Evolutionary conservation across 805 yeast species (phyloP).

Genomic region (Brettanomyces sp.): DNA sequence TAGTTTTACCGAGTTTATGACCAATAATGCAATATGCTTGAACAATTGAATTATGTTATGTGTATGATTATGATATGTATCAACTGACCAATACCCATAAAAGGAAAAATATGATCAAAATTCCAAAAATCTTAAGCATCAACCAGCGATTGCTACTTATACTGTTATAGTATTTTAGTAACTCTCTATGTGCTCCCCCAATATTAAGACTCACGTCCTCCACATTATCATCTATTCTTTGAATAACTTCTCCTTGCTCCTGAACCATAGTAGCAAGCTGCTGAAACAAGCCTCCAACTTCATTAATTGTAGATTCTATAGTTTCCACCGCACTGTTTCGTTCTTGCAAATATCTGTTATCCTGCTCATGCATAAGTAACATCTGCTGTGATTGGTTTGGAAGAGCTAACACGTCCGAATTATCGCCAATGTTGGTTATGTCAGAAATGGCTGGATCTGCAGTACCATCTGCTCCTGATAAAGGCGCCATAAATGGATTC

Average conservation of each 20-base stretch:
- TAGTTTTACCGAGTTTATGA: too few species aligned
- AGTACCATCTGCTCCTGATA: constrained; percentile 10
- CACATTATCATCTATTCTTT: constrained; percentile 88
- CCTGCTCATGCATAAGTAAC: constrained; percentile 78
- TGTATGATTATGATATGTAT: neutral
- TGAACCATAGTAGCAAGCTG: constrained; percentile 96
- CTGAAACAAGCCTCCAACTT: constrained; percentile 88
- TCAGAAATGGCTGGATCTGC: constrained; percentile 13
- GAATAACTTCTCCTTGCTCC: constrained; percentile 94
- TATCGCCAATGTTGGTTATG: constrained; percentile 18
- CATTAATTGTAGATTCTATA: constrained; percentile 93
- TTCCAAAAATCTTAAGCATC: constrained; percentile 81
- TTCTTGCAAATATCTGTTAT: constrained; percentile 65
- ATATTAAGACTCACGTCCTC: constrained; percentile 89
- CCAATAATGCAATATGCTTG: too few species aligned
- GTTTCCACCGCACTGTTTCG: constrained; percentile 90
- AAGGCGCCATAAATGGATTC: constrained; percentile 27
- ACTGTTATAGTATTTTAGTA: constrained; percentile 79
- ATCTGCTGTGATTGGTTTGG: constrained; percentile 84
- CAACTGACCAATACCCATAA: constrained; percentile 72
- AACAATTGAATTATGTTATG: too few species aligned
- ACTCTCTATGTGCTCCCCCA: constrained; percentile 88
- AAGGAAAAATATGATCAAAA: constrained; percentile 66
- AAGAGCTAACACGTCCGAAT: constrained; percentile 49
- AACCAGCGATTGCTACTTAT: constrained; percentile 90